Evolutionary conservation across 306 rosid species (phyloP).

Genomic region (Casuarina glauca): DNA sequence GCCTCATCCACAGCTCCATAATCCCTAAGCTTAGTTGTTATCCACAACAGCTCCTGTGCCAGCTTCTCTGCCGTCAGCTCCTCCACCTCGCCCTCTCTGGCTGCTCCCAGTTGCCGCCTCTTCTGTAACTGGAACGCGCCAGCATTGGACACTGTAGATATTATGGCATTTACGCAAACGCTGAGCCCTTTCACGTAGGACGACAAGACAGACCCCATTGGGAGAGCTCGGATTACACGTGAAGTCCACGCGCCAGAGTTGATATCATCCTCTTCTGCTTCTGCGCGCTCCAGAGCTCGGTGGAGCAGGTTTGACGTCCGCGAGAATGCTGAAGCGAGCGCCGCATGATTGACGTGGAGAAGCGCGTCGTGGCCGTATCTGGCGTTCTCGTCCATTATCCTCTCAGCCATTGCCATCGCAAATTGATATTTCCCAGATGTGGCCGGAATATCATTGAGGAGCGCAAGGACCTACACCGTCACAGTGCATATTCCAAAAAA

Average conservation of each 20-base stretch:
- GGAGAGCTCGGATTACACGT: slow-evolving; percentile 27
- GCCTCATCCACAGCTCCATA: slow-evolving; percentile 43
- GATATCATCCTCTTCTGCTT: background rate
- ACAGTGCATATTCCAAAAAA: no score
- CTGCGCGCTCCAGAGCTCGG: slow-evolving; percentile 10
- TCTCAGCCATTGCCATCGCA: slow-evolving; percentile 46
- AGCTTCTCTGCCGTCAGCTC: slow-evolving; percentile 41
- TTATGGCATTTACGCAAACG: slow-evolving; percentile 24
- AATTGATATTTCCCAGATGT: slow-evolving; percentile 41
- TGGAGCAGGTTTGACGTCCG: slow-evolving; percentile 33
- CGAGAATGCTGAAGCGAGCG: slow-evolving; percentile 35
- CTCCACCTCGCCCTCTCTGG: background rate
- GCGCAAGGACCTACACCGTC: slow-evolving; percentile 29
- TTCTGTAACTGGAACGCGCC: slow-evolving; percentile 8
- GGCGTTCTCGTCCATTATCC: slow-evolving; percentile 42
- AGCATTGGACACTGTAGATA: slow-evolving; percentile 12
- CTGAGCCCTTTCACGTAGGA: slow-evolving; percentile 29
- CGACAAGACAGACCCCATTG: slow-evolving; percentile 31
- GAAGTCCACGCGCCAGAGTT: slow-evolving; percentile 22
- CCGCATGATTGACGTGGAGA: slow-evolving; percentile 28
- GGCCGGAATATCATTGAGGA: slow-evolving; percentile 44
- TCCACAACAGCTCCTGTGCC: slow-evolving; percentile 42
- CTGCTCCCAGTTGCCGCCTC: background rate
- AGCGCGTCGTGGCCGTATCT: slow-evolving; percentile 28
- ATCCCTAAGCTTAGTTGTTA: slow-evolving; percentile 29